Evolutionary conservation across 1,284 basidiomycete species (phyloP), one percentile per base, ranked within the genome.

Genomic region (Cryptococcus jaspeensis): DNA sequence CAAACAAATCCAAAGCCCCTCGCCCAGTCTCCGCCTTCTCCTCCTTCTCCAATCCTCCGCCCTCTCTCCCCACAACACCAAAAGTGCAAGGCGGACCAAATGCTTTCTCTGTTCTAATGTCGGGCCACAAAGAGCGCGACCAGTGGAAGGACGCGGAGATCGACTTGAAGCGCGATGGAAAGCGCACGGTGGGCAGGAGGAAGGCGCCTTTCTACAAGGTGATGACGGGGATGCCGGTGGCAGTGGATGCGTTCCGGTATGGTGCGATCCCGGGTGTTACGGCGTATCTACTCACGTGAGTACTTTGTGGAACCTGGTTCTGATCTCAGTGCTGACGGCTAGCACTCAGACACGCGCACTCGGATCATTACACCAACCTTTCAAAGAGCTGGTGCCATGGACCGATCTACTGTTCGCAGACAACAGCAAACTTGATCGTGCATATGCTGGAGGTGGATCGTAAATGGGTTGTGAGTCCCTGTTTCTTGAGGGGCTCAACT

Each of bases 181-280:
- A 72, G 60, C 58, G 75, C 46, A 18, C 56, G 32, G 82, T 81
- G n/a, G 83, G 82, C 28, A 81, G 87, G 40, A 80, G 89, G 51
- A 86, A 85, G 55, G 91, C 92, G 1, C 93, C 93, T 0, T 96
- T 96, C 72, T 96, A 94, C 78, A 97, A 96, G 79, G 84, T 93
- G 45, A 78, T 99, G 62, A 89, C 92, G 63, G 95, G 96, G 2
- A 97, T 98, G 93, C 92, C 94, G 1, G 90, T 98, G 45, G 89
- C 92, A 6, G 93, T 97, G 0, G 95, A 98, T 69, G 93, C 92
- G 0, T 98, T 98, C 75, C 84, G 88, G 47, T 98, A 95, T 73
- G 93, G 93, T 2, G 80, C 82, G n/a, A 92, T 97, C 53, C 90
- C 92, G 7, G 85, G 84, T 11, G 85, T 96, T 12, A 88, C 83